phyloP scores from a whole-genome alignment of 208 protist species.

The Wallacemonas collosoma region DNA sequence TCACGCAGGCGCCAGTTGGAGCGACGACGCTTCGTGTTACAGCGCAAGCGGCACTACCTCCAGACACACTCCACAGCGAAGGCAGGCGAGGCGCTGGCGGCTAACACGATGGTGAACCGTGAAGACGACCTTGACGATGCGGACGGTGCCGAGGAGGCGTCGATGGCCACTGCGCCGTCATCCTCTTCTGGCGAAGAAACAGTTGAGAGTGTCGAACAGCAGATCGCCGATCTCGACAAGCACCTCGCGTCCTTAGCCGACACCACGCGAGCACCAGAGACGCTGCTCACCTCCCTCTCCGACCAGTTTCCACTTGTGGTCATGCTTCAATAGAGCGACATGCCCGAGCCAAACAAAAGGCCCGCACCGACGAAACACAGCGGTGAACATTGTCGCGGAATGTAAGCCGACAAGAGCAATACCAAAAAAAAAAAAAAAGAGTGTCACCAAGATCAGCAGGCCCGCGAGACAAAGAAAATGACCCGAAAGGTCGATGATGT shows the following conservation, averaged over 20 bases:
- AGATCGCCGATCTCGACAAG: background rate
- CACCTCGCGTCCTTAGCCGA: background rate
- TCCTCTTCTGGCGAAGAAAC: background rate
- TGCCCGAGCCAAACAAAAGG: background rate
- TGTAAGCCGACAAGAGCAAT: too few relatives aligned
- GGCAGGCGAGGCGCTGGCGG: too few relatives aligned
- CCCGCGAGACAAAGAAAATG: too few relatives aligned
- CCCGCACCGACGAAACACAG: background rate
- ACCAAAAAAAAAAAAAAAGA: too few relatives aligned
- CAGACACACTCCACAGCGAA: background rate
- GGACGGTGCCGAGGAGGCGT: background rate
- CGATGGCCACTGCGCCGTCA: too few relatives aligned
- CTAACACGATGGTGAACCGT: background rate
- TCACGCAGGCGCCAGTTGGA: constrained; percentile 14
- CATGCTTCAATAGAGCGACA: constrained; percentile 36
- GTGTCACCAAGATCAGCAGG: too few relatives aligned
- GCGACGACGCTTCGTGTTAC: background rate
- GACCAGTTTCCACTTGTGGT: constrained; percentile 80
- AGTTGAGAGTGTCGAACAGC: background rate
- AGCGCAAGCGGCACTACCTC: background rate
- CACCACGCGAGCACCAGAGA: constrained; percentile 1
- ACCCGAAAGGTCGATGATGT: too few relatives aligned
- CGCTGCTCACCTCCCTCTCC: constrained; percentile 54
- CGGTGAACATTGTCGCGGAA: too few relatives aligned
- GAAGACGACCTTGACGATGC: background rate